A percentile compares a stretch with the other conserved stretches of the same genome.
Evolutionary conservation across 176 grass and related monocot genomes (phyloP).

Genomic region (Rhynchospora pubera): DNA sequence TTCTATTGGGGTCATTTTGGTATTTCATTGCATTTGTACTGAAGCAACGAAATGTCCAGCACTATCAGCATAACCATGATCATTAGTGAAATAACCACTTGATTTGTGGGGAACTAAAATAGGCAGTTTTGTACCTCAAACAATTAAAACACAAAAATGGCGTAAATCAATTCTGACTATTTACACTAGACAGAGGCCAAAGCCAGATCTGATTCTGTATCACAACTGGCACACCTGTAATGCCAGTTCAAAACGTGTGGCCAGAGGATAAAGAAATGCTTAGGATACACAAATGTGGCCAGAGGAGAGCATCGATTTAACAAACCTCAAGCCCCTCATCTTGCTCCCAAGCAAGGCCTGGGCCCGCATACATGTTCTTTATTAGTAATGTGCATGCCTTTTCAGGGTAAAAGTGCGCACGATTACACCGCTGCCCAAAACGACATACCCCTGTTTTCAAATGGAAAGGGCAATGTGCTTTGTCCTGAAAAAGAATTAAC

Average conservation of each 20-base stretch:
- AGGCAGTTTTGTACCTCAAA: not conserved
- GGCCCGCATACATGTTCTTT: constrained; percentile 94
- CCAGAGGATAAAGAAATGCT: not conserved
- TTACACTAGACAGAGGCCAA: too few relatives aligned
- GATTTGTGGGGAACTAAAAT: not conserved
- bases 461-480: constrained; percentile 90
- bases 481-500: constrained; percentile 59
- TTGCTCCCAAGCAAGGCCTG: constrained; percentile 82
- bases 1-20: not conserved
- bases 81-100: not conserved
- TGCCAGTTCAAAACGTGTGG: not conserved
- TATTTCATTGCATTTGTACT: not conserved
- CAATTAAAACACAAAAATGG: not conserved
- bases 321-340: constrained; percentile 99
- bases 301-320: constrained; percentile 40
- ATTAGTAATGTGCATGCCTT: constrained; percentile 87
- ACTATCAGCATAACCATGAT: not conserved
- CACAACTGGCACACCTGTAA: not conserved
- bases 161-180: too few relatives aligned
- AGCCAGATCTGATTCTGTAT: not conserved
- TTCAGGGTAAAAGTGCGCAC: constrained; percentile 93
- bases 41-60: not conserved
- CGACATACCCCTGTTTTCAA: constrained; percentile 82
- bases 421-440: constrained; percentile 80
- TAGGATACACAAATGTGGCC: constrained; percentile 11